Percentiles rank a stretch among this genome's conserved stretches.
phyloP scores from a whole-genome alignment of 495 filamentous ascomycete genomes.

The Viridothelium virens region DNA sequence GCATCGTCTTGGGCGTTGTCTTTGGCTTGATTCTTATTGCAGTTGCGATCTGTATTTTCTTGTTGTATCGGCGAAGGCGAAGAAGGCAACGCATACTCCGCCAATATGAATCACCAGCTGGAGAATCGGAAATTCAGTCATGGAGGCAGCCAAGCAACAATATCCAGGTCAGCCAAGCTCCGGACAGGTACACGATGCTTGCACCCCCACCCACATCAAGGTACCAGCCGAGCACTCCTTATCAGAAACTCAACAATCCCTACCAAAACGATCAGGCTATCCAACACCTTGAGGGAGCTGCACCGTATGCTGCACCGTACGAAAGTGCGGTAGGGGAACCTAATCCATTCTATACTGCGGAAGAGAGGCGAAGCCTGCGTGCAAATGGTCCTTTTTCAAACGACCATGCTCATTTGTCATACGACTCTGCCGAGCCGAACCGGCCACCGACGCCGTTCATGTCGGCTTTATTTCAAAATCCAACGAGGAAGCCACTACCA shows the following conservation, averaged over 20 bases:
- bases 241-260: background rate
- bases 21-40: background rate
- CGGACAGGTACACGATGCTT: background rate
- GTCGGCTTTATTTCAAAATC: background rate
- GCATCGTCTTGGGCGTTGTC: constrained; percentile 5
- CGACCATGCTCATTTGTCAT: background rate
- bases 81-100: background rate
- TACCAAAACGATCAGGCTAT: constrained; percentile 6
- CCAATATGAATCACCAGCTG: background rate
- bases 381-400: background rate
- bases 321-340: background rate
- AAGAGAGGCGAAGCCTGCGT: constrained; percentile 1
- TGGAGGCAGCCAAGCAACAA: constrained; percentile 1
- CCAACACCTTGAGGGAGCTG: background rate
- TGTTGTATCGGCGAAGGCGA: background rate
- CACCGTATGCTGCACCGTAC: background rate
- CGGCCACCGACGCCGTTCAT: background rate
- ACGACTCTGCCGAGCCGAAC: background rate
- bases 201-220: background rate
- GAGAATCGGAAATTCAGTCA: constrained; percentile 1
- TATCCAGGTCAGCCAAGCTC: background rate
- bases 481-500: background rate
- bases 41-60: background rate
- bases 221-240: background rate
- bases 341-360: constrained; percentile 3